Percentiles rank a stretch among this genome's conserved stretches.
Evolutionary conservation across 352 stramenopile genomes (phyloP).

Genomic region (Globisporangium irregulare): DNA sequence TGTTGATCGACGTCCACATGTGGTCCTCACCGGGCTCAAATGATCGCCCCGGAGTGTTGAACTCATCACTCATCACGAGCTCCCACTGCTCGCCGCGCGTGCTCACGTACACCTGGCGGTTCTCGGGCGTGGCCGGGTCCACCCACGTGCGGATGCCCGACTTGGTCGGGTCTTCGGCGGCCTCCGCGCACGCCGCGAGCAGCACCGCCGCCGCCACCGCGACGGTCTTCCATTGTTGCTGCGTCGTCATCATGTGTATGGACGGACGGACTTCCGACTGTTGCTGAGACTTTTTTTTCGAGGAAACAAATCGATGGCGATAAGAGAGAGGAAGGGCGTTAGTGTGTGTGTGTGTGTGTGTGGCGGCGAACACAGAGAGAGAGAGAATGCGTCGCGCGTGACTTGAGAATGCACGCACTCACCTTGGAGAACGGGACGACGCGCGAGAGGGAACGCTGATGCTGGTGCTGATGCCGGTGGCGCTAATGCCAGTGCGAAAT

Average conservation of each 20-base stretch:
- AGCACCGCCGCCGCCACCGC: neutral
- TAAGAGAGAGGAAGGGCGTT: neutral
- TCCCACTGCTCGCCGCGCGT: slow-evolving; percentile 56
- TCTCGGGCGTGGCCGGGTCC: slow-evolving; percentile 45
- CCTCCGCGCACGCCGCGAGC: slow-evolving; percentile 9
- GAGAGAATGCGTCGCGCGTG: neutral
- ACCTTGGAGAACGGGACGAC: neutral
- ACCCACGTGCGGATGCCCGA: slow-evolving; percentile 62
- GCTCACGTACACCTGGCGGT: slow-evolving; percentile 40
- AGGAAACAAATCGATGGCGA: neutral
- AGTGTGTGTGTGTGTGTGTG: neutral
- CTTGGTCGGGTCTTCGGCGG: slow-evolving; percentile 40
- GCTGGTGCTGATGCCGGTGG: neutral
- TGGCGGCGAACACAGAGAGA: neutral
- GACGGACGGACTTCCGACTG: neutral
- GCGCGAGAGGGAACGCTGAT: neutral
- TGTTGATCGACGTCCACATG: slow-evolving; percentile 88
- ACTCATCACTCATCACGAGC: slow-evolving; percentile 78
- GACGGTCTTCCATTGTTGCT: neutral
- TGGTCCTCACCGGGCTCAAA: slow-evolving; percentile 94
- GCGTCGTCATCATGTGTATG: neutral
- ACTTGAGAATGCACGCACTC: neutral
- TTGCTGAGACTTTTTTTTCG: neutral
- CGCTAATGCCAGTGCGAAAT: neutral
- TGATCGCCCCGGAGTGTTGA: slow-evolving; percentile 59